Percentiles rank a stretch among this genome's conserved stretches.
Evolutionary conservation across 441 rosid genomes (phyloP).

Genomic region (Bocquillonia castaneifolia): DNA sequence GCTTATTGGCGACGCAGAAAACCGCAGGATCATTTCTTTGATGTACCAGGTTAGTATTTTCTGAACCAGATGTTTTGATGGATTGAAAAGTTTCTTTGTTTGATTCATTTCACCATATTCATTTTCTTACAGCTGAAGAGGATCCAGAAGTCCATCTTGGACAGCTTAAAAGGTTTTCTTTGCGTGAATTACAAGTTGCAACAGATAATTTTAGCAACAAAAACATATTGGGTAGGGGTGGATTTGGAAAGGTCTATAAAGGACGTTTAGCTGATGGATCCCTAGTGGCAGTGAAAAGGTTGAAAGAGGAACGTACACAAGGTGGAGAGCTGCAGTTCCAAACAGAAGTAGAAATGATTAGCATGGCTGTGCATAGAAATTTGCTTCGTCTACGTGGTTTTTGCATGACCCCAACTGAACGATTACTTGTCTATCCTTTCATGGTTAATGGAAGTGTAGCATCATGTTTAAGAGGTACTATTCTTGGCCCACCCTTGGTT

Average conservation of each 20-base stretch:
- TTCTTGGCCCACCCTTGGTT: neutral
- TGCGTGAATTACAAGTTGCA: slow-evolving; percentile 84
- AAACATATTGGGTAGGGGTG: slow-evolving; percentile 71
- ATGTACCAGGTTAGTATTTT: slow-evolving; percentile 75
- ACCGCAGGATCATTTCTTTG: slow-evolving; percentile 86
- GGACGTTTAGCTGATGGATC: slow-evolving; percentile 73
- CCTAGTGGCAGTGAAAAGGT: slow-evolving; percentile 79
- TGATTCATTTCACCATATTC: slow-evolving; percentile 18
- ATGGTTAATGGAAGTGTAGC: slow-evolving; percentile 95
- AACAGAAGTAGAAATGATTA: slow-evolving; percentile 86
- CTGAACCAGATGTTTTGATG: slow-evolving; percentile 13
- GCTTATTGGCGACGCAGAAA: slow-evolving; percentile 65
- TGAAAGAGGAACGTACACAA: slow-evolving; percentile 80
- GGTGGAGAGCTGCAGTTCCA: slow-evolving; percentile 89
- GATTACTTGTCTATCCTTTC: slow-evolving; percentile 79
- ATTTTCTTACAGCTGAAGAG: slow-evolving; percentile 67
- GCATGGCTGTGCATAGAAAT: slow-evolving; percentile 88
- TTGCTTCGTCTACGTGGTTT: slow-evolving; percentile 80
- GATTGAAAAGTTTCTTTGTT: slow-evolving; percentile 2
- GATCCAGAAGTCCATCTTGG: slow-evolving; percentile 91
- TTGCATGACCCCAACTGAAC: slow-evolving; percentile 93
- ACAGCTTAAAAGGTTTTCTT: slow-evolving; percentile 68
- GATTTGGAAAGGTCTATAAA: slow-evolving; percentile 85
- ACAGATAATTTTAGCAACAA: slow-evolving; percentile 68
- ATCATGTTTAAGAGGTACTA: slow-evolving; percentile 76